Evolutionary conservation across 768 basidiomycete species (phyloP), one percentile per base, ranked within the genome.

Genomic region (Calocybe cyanea): DNA sequence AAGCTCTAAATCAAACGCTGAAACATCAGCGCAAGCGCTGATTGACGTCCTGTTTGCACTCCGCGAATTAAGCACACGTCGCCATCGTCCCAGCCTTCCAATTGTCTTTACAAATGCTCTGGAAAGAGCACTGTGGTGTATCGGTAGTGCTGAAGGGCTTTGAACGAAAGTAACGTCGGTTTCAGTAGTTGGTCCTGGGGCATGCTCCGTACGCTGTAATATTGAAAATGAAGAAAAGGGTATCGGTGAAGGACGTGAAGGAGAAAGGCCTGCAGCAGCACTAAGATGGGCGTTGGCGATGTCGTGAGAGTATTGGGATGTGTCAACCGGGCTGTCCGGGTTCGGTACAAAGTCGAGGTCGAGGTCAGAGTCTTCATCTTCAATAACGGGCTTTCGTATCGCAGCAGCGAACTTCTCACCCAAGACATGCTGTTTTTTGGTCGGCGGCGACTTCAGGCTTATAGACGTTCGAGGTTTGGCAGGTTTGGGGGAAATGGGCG

Each of bases 61-160:
- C 19, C 69, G 62, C 2, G 75, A 66, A 53, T 86, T 82, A 41
- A 92, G 62, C 21, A 87, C 88, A 5, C 91, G 80, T 57, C 77
- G 87, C 87, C 91, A 87, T 8, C 86, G 71, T 1, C 91, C 91
- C 14, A 94, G 66, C 4, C 86, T 77, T 4, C 91, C 88, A 21
- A 92, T 82, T 2, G 91, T 91, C 64, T 81, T 85, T 43, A 87
- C 83, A 38, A 93, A 77, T 9, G 77, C 87, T 1, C 88, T 77
- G 0, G 87, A 88, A 13, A 92, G 68, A 0, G 82, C 71, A 55
- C 73, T 80, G 43, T 85, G 80, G 20, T 78, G 78, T 31, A 72
- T 68, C 1, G 81, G 76, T 10, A 81, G 65, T 6, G 73, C 57
- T 1, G 71, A 63, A 6, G 76, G 61, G 8, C 71, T 69, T 35